Conservation (phyloP, 2,329 filamentous ascomycete genomes). For the Cercospora sp. region DNA sequence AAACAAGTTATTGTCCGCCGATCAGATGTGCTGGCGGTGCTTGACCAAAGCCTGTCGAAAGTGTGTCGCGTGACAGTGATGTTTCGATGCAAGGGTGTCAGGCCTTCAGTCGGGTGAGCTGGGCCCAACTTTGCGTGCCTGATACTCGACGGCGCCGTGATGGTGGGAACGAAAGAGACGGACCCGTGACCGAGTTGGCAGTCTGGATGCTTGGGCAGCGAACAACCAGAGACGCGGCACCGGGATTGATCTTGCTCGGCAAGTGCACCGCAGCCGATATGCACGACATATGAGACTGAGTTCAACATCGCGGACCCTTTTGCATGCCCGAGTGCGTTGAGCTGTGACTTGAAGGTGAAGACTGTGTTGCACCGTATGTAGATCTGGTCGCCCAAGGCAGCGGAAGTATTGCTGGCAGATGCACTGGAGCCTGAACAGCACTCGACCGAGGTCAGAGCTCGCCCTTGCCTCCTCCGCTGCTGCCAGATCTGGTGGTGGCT, state of each 20-base stretch:
- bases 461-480: not conserved
- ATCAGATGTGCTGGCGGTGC: not conserved
- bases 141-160: not conserved
- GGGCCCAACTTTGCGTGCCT: not conserved
- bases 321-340: too few relatives aligned
- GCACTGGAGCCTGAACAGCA: too few relatives aligned
- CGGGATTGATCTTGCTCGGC: not conserved
- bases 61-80: not conserved
- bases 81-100: not conserved
- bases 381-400: not conserved
- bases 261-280: constrained; percentile 2
- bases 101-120: not conserved
- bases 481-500: not conserved
- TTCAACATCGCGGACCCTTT: not conserved
- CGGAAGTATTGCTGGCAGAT: too few relatives aligned
- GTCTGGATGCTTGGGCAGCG: not conserved
- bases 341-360: not conserved
- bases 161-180: not conserved
- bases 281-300: constrained; percentile 3
- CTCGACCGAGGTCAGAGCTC: not conserved
- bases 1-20: not conserved
- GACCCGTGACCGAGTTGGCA: not conserved
- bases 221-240: not conserved
- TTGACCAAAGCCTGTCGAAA: not conserved
- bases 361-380: too few relatives aligned